These are phyloP conservation scores for Entonaema liquescens DNA, from an alignment of 495 filamentous ascomycete genomes.

Conservation along the genomic window DNA sequence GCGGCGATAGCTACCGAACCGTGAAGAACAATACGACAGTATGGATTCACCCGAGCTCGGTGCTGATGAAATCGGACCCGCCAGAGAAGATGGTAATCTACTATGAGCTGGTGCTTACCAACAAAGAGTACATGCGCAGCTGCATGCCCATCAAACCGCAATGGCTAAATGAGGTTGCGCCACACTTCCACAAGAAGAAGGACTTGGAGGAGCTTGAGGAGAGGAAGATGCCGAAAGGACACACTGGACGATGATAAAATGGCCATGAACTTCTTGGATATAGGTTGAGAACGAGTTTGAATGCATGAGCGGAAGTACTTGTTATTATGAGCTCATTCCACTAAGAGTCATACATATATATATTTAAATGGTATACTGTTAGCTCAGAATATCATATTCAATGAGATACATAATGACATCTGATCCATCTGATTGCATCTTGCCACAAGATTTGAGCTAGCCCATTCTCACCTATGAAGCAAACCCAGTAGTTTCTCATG, in stretches of 20 bases:
- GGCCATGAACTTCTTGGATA: slow-evolving; percentile 1
- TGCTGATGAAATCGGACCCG: slow-evolving; percentile 82
- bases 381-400: neutral
- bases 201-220: slow-evolving; percentile 84
- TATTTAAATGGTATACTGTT: neutral
- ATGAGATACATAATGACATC: neutral
- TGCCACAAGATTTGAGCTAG: no score
- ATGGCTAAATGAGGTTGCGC: slow-evolving; percentile 91
- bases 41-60: slow-evolving; percentile 86
- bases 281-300: neutral
- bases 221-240: slow-evolving; percentile 71
- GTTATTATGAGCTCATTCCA: neutral
- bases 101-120: slow-evolving; percentile 91
- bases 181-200: slow-evolving; percentile 94
- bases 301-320: neutral
- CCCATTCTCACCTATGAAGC: neutral
- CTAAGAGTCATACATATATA: no score
- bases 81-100: slow-evolving; percentile 84
- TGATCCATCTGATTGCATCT: neutral
- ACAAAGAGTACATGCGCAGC: slow-evolving; percentile 92
- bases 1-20: slow-evolving; percentile 91
- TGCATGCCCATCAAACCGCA: slow-evolving; percentile 84
- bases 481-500: neutral
- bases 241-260: slow-evolving; percentile 5
- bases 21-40: slow-evolving; percentile 92